Conservation (phyloP, 768 basidiomycete species). For the Psilocybe cyanescens region DNA sequence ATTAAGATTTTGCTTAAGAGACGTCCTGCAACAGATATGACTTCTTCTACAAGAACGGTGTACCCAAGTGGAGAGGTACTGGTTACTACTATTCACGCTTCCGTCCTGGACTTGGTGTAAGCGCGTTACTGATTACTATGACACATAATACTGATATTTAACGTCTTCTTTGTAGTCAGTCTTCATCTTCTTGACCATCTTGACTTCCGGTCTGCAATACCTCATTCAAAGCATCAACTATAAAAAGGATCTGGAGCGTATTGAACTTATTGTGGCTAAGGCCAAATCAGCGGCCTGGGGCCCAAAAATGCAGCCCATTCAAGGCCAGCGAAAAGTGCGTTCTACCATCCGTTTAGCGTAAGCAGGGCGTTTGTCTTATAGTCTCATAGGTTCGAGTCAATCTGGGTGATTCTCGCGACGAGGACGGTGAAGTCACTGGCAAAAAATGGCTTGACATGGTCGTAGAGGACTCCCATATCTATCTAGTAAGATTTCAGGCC, state of each 20-base stretch:
- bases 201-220: constrained; percentile 85
- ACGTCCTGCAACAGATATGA: constrained; percentile 61
- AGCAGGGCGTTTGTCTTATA: constrained; percentile 6
- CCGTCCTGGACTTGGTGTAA: constrained; percentile 86
- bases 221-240: constrained; percentile 80
- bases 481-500: constrained; percentile 56
- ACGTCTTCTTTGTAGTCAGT: constrained; percentile 58
- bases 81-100: constrained; percentile 97
- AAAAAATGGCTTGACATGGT: constrained; percentile 77
- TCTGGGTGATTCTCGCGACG: constrained; percentile 60
- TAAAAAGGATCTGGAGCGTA: constrained; percentile 68
- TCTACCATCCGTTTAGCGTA: not conserved
- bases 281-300: constrained; percentile 87
- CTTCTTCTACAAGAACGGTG: constrained; percentile 97
- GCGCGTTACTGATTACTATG: constrained; percentile 20
- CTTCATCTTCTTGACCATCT: constrained; percentile 69
- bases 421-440: constrained; percentile 53
- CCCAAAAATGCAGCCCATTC: constrained; percentile 64
- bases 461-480: constrained; percentile 77
- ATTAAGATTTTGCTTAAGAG: constrained; percentile 6
- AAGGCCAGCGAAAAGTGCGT: constrained; percentile 71
- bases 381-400: constrained; percentile 68
- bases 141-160: constrained; percentile 11
- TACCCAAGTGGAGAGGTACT: constrained; percentile 95
- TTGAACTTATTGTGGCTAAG: constrained; percentile 61